Conservation (phyloP, 2,329 filamentous ascomycete species). For the Phoma sp. region DNA sequence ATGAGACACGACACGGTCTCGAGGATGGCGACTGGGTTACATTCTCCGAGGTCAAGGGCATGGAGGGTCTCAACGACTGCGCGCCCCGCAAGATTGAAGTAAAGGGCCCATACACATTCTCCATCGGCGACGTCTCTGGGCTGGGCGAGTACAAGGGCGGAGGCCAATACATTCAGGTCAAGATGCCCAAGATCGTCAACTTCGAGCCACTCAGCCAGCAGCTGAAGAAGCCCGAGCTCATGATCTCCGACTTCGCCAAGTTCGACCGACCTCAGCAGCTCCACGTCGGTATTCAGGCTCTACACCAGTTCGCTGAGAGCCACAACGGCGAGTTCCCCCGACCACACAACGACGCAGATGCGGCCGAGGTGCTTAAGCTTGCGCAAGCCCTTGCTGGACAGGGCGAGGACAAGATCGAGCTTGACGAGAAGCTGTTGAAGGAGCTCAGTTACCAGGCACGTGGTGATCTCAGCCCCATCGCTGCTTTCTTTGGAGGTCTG, state of each 20-base stretch:
- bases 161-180: conserved; percentile 93
- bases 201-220: conserved; percentile 84
- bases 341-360: conserved; percentile 86
- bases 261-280: conserved; percentile 94
- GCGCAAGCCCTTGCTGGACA: conserved; percentile 75
- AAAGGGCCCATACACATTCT: conserved; percentile 95
- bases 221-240: conserved; percentile 84
- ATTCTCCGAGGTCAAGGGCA: conserved; percentile 90
- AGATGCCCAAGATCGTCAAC: conserved; percentile 94
- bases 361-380: conserved; percentile 76
- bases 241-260: conserved; percentile 96
- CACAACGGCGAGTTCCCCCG: conserved; percentile 77
- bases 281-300: conserved; percentile 89
- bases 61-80: conserved; percentile 84
- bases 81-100: conserved; percentile 91
- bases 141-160: conserved; percentile 88
- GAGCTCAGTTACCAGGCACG: conserved; percentile 94
- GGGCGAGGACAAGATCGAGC: conserved; percentile 75
- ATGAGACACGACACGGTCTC: conserved; percentile 92
- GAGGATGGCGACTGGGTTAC: conserved; percentile 97
- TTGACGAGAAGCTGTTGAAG: conserved; percentile 90
- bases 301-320: conserved; percentile 82
- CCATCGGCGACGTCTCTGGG: conserved; percentile 89
- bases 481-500: conserved; percentile 93
- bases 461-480: conserved; percentile 90